Conservation (phyloP, 139 green algal genomes). For the Picochlorum sp. region DNA sequence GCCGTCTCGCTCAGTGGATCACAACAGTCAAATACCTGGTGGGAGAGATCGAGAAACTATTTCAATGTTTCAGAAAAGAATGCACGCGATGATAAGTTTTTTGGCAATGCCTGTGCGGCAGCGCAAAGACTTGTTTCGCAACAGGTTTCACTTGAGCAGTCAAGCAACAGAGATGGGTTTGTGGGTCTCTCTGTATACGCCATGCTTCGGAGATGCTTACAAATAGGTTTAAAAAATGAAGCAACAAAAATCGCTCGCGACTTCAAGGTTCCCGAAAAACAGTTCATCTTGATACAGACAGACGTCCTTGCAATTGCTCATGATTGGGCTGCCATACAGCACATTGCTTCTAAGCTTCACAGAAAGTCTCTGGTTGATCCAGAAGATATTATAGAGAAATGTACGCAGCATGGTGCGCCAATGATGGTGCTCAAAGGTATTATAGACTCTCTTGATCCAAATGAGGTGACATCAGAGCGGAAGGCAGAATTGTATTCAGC, state of each 20-base stretch:
- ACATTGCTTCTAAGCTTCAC: conserved; percentile 12
- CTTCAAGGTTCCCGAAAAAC: conserved; percentile 21
- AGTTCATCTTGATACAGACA: conserved; percentile 8
- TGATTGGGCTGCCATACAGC: conserved; percentile 16
- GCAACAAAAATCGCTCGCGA: conserved; percentile 11
- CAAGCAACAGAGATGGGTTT: conserved; percentile 19
- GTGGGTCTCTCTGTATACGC: conserved; percentile 11
- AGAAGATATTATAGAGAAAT: conserved; percentile 18
- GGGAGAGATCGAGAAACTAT: background rate
- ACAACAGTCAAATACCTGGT: background rate
- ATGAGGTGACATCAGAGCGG: too few species aligned
- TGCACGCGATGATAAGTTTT: background rate
- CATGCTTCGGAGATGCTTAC: conserved; percentile 17
- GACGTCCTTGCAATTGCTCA: background rate
- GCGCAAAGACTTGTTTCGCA: conserved; percentile 6
- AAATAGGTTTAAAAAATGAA: conserved; percentile 16
- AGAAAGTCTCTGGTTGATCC: background rate
- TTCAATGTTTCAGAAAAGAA: background rate
- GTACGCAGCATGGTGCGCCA: conserved; percentile 10
- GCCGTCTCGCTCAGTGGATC: too few species aligned
- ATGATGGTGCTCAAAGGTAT: conserved; percentile 9
- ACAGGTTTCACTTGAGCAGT: conserved; percentile 10
- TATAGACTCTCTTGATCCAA: conserved; percentile 5
- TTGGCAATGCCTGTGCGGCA: conserved; percentile 3
- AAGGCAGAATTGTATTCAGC: too few species aligned